phyloP scores from a whole-genome alignment of 2,329 filamentous ascomycete genomes.

The Diaporthe sp. region DNA sequence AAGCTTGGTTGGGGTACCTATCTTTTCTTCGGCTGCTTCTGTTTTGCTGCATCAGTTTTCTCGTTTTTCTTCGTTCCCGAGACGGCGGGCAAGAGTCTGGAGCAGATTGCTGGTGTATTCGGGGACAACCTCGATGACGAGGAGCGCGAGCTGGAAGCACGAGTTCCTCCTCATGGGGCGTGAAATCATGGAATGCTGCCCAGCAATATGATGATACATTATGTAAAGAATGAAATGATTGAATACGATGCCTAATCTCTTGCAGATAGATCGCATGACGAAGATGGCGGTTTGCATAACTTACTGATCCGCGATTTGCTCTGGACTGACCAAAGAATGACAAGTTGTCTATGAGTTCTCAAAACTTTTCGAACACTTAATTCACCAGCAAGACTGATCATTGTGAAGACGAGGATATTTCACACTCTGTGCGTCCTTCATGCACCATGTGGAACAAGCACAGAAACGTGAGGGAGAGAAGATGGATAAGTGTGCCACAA shows the following conservation, averaged over 20 bases:
- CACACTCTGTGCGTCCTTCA: too few species aligned
- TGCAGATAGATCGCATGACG: not conserved
- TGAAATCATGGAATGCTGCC: not conserved
- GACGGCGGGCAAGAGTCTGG: slow-evolving; percentile 59
- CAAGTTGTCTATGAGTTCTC: too few species aligned
- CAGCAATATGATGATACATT: too few species aligned
- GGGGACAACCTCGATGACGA: slow-evolving; percentile 40
- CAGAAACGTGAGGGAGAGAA: not conserved
- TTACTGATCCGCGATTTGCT: not conserved
- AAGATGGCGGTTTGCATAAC: not conserved
- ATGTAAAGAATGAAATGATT: not conserved
- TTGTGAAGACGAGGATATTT: not conserved
- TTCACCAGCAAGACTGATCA: not conserved
- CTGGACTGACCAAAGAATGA: not conserved
- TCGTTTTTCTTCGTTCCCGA: slow-evolving; percentile 62
- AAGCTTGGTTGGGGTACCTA: slow-evolving; percentile 62
- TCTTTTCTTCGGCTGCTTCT: slow-evolving; percentile 68
- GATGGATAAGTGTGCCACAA: not conserved
- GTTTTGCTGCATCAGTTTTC: slow-evolving; percentile 62
- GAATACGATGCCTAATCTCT: not conserved
- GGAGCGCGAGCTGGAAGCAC: slow-evolving; percentile 5
- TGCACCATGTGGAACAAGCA: too few species aligned
- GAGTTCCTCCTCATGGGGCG: not conserved
- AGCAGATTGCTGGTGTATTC: slow-evolving; percentile 59
- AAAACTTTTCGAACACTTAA: too few species aligned